Percentiles rank a stretch among this genome's conserved stretches.
These are phyloP conservation scores for Teratosphaeria gauchensis DNA, from an alignment of 2,329 filamentous ascomycete species.

Conservation along the genomic window DNA sequence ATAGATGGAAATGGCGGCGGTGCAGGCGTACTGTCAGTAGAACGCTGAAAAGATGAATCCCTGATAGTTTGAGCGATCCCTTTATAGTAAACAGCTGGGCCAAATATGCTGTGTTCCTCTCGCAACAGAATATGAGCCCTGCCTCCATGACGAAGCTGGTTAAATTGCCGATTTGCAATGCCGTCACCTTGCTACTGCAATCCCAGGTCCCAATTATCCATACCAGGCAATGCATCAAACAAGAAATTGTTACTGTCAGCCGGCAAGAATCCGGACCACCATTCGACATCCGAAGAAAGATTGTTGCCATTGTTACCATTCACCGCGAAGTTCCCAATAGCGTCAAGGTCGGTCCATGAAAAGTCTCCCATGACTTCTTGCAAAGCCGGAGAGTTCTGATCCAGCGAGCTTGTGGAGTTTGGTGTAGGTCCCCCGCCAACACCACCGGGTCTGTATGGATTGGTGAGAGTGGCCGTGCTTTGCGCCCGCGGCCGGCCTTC, in stretches of 20 bases:
- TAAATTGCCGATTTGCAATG: constrained; percentile 9
- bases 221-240: constrained; percentile 20
- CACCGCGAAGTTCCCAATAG: constrained; percentile 40
- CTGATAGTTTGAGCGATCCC: too few relatives aligned
- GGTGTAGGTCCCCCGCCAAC: constrained; percentile 26
- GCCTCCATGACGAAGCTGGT: not conserved
- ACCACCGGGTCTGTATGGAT: constrained; percentile 33
- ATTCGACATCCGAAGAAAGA: constrained; percentile 19
- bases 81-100: too few relatives aligned
- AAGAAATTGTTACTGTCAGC: constrained; percentile 27
- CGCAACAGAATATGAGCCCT: too few relatives aligned
- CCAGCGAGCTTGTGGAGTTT: constrained; percentile 12
- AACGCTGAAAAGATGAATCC: too few relatives aligned
- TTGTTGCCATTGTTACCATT: constrained; percentile 29
- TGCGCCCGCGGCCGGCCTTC: constrained; percentile 14
- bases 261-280: constrained; percentile 29
- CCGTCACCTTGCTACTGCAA: constrained; percentile 9
- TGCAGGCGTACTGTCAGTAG: too few relatives aligned
- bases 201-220: constrained; percentile 26
- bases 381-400: constrained; percentile 30
- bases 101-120: too few relatives aligned
- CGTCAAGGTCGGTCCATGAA: constrained; percentile 39
- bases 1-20: too few relatives aligned
- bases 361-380: constrained; percentile 41
- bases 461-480: constrained; percentile 21